Evolutionary conservation across 1,139 yeast species (phyloP), one percentile per base, ranked within the genome.

Genomic region (Nadsonia starkeyi-henricii): DNA sequence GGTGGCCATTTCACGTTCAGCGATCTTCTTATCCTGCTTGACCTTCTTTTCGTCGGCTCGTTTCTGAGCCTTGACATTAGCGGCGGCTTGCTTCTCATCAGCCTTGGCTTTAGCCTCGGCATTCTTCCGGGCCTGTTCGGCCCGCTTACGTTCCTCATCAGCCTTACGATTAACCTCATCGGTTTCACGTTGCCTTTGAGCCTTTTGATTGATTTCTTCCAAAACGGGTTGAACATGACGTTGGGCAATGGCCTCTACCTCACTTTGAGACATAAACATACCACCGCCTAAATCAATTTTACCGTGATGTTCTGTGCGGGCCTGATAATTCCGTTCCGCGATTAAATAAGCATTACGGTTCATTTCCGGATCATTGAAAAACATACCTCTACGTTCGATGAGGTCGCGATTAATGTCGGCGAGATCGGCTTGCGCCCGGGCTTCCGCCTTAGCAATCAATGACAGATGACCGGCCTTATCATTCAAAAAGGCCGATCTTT

Each of bases 271-370:
- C 74, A 89, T 79, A 59, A 76, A 77, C 56, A 85, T 73, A 2
- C 97, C 97, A 56, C 95, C 96, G 53, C 98, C 98, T 55, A 89
- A 69, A 59, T 86, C 75, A 57, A 86, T 73, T 61, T 81, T 73
- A 46, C 85, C 86, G 45, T 59, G 64, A 53, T 62, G 62, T 50
- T 69, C 74, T 51, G 76, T 61, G 57, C 88, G 72, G 57, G 75
- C 79, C 50, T 74, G 74, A 50, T 75, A 68, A 55, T 78, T 76
- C 57, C 75, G 74, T 61, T 83, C 85, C 2, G 96, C 96, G 56
- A 83, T 67, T 44, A 71, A 70, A 20, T 70, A 63, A 7, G 81
- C 81, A 59, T 60, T 48, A 67, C 66, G 44, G 63, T 61, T 42
- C 66, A 60, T 46, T 62, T 55, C 51, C 8, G 58, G 58, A 45